Evolutionary conservation across 2,329 filamentous ascomycete species (phyloP), one percentile per base, ranked within the genome.

Genomic region (Colletotrichum siamense): DNA sequence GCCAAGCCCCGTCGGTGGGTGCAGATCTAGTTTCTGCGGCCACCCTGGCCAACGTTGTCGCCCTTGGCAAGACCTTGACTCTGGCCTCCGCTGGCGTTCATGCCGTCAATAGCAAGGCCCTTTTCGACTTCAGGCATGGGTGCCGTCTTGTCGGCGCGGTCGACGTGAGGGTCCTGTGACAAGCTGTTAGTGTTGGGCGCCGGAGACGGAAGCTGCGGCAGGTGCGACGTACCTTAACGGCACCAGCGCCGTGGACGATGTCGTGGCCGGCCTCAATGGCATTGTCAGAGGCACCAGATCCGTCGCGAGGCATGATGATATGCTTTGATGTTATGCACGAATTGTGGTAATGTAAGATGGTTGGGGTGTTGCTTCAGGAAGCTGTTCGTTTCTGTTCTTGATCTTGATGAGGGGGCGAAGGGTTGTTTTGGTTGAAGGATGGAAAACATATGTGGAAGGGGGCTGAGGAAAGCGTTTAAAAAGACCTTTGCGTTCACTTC

Each of bases 81-180:
- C 65, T 84, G 79, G 8, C 88, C 88, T 8, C 86, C 88, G 75
- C 86, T 87, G 57, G 87, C 88, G 36, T 82, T 82, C 76, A 82
- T 62, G 68, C 84, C 87, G 55, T 84, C 76, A 3, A 90, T 77
- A 1, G 81, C 88, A 1, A 80, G 79, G 13, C 89, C 89, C 73
- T 88, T 83, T 75, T 89, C 88, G 6, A 82, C 77, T 80, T 89
- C 85, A 10, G 89, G 89, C 63, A 89, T 79, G 3, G 85, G 84
- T 2, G 89, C 89, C 3, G 87, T 86, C 84, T 90, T 90, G 82
- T 89, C 85, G 16, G 88, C 87, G 71, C 88, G 87, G 68, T 81
- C 79, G 36, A 90, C 88, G 32, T 86, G 84, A 70, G 67, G 3
- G 26, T 70, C 68, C 77, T 78, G 0, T 2, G 10, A 30, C 7